Conservation (phyloP, 495 filamentous ascomycete genomes). For the Tuber magnatum region DNA sequence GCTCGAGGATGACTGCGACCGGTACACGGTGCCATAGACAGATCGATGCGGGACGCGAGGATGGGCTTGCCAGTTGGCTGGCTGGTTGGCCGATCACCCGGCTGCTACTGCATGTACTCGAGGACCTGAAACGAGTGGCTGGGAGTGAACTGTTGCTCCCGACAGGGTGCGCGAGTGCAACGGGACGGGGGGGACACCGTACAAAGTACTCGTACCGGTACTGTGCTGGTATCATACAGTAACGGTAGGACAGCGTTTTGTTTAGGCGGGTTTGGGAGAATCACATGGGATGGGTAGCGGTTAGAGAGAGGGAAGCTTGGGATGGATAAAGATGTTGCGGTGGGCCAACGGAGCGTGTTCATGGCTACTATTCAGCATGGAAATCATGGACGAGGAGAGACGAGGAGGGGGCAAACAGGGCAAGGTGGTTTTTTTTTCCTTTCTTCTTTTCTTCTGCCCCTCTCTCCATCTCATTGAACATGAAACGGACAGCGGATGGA, state of each 20-base stretch:
- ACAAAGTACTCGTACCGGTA: too few relatives aligned
- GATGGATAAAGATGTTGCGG: not conserved
- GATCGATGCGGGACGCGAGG: not conserved
- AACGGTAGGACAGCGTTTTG: not conserved
- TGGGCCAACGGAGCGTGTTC: not conserved
- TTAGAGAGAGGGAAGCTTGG: not conserved
- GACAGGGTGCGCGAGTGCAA: not conserved
- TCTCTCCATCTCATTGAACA: not conserved
- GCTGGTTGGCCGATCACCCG: not conserved
- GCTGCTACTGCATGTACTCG: not conserved
- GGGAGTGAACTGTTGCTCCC: not conserved
- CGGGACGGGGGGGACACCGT: not conserved
- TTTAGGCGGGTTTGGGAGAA: not conserved
- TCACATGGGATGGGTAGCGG: not conserved
- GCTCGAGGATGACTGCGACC: not conserved
- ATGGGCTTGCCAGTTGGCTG: not conserved
- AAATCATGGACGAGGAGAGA: not conserved
- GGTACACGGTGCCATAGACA: not conserved
- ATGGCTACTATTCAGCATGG: not conserved
- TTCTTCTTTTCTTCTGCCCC: not conserved
- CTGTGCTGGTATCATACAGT: not conserved
- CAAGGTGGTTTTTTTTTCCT: not conserved
- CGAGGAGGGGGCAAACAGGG: not conserved
- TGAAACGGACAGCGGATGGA: not conserved
- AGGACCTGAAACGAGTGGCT: constrained; percentile 2